Evolutionary conservation across 495 filamentous ascomycete genomes (phyloP).

Genomic region (Lichina pygmaea): DNA sequence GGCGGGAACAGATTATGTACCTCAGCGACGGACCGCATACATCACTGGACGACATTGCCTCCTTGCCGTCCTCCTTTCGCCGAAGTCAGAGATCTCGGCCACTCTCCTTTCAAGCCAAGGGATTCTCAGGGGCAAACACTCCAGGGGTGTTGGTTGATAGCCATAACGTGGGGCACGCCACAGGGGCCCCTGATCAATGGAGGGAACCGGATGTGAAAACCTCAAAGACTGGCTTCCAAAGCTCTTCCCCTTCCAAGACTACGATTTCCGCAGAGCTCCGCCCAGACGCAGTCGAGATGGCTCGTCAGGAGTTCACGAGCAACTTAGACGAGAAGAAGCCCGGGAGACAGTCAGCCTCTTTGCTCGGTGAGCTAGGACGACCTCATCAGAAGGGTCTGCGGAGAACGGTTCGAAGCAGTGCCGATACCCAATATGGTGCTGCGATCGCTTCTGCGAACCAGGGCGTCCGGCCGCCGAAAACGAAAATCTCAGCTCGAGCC

Average conservation of each 20-base stretch:
- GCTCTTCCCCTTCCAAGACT: conserved; percentile 6
- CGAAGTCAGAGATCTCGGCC: conserved; percentile 47
- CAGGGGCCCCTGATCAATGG: too few relatives aligned
- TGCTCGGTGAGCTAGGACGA: conserved; percentile 17
- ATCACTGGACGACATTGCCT: conserved; percentile 32
- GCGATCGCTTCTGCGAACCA: conserved; percentile 8
- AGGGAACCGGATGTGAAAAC: background rate
- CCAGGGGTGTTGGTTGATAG: background rate
- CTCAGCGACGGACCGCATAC: conserved; percentile 1
- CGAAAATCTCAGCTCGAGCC: conserved; percentile 21
- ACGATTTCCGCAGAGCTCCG: conserved; percentile 6
- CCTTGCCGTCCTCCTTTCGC: conserved; percentile 47
- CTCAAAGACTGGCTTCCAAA: too few relatives aligned
- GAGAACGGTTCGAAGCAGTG: conserved; percentile 29
- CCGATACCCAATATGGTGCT: conserved; percentile 12
- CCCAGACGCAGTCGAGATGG: conserved; percentile 21
- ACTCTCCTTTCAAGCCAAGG: conserved; percentile 12
- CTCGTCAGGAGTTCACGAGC: conserved; percentile 19
- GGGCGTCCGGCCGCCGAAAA: conserved; percentile 4
- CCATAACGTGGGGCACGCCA: background rate
- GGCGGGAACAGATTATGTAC: too few relatives aligned
- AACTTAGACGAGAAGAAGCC: conserved; percentile 11
- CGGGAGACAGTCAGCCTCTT: conserved; percentile 18
- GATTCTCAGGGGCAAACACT: background rate
- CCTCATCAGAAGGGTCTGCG: conserved; percentile 26